Evolutionary conservation across 352 stramenopile genomes (phyloP), one percentile per base, ranked within the genome.

Genomic region (Pythium dissotocum): DNA sequence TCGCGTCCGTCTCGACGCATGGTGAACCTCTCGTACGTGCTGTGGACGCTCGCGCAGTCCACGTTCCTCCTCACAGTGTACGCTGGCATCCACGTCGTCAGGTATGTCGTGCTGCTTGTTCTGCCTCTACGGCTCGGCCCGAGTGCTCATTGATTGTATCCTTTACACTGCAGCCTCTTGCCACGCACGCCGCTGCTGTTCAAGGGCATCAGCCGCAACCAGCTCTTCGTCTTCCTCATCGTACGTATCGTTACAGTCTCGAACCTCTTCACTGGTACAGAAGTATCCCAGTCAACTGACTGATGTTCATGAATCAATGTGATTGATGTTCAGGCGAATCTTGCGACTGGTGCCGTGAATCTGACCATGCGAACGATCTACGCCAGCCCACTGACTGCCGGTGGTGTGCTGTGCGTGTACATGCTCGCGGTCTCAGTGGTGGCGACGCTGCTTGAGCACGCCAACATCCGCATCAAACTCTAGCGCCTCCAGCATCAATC

Each of bases 341-440:
- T 95, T 2, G 78, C 83, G 58, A 95, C 87, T 21, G 87, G 87
- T 0, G 82, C 65, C 18, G 77, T 93, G 18, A 95, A 95, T 57
- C 56, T 95, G 55, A 88, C 77, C 69, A 94, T 93, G 82, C 76
- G 82, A 54, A 95, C 87, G 16, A 93, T 95, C 70, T 83, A 91
- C 62, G 77, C 84, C 28, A 79, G 66, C 32, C 33, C 70, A 6
- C 14, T 49, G 4, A 68, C 73, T 12, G 83, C 85, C 21, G 73
- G 70, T 14, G 64, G 26, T 8, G 82, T 95, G 58, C 71, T 93
- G 4, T 52, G 77, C 6, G 38, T 70, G 48, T 93, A 95, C 73
- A 91, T 95, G 83, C 30, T 91, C 32, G 73, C 53, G 2, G 70
- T 93, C 21, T 92, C 77, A 5, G 51, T 76, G 21, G 62, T 93